These are phyloP conservation scores for Oryza glaberrima DNA, from an alignment of 176 grass and related monocot genomes.

Conservation along the genomic window DNA sequence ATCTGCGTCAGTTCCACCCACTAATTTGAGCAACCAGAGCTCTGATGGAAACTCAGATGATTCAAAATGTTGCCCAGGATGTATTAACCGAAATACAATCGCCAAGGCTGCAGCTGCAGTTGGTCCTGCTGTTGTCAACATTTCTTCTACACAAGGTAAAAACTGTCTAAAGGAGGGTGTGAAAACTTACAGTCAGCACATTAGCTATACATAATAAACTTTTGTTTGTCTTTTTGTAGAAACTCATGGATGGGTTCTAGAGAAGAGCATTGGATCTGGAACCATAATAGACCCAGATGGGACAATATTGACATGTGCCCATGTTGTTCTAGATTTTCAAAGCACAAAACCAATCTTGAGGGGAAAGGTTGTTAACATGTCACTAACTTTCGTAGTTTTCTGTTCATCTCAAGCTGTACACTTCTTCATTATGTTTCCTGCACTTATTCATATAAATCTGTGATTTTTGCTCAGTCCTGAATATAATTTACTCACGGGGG, in stretches of 20 bases:
- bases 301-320: slow-evolving; percentile 88
- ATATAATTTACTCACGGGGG: neutral
- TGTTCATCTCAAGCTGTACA: neutral
- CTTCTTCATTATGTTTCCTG: neutral
- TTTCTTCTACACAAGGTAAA: slow-evolving; percentile 40
- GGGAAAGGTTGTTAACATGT: slow-evolving; percentile 55
- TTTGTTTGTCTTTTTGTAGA: slow-evolving; percentile 48
- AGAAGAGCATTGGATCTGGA: slow-evolving; percentile 69
- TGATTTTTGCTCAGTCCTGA: neutral
- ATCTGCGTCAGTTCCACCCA: slow-evolving; percentile 37
- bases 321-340: slow-evolving; percentile 65
- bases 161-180: neutral
- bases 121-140: slow-evolving; percentile 85
- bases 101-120: slow-evolving; percentile 70
- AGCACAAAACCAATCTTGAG: slow-evolving; percentile 42
- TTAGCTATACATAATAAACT: slow-evolving; percentile 11
- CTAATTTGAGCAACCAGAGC: slow-evolving; percentile 37
- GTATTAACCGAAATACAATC: slow-evolving; percentile 67
- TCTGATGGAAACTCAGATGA: slow-evolving; percentile 53
- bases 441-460: neutral
- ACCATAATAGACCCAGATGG: slow-evolving; percentile 91
- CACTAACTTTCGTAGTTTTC: slow-evolving; percentile 18
- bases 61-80: slow-evolving; percentile 58
- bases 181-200: neutral
- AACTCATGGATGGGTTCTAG: slow-evolving; percentile 47